phyloP scores from a whole-genome alignment of 441 rosid species.

The Metrosideros polymorpha region DNA sequence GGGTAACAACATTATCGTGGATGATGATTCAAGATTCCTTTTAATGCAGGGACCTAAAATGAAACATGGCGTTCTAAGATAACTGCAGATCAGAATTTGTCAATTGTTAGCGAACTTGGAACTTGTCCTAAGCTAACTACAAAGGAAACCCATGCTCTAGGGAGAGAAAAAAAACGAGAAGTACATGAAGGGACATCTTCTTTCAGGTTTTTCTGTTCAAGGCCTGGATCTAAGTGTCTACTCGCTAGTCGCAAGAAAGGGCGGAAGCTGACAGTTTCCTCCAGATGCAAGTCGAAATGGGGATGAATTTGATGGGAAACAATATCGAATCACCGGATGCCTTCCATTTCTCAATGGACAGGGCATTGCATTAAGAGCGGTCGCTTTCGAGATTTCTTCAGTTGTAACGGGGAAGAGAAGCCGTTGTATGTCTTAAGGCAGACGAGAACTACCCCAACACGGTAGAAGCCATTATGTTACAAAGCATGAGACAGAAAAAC shows the following conservation, averaged over 20 bases:
- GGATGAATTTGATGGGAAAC: neutral
- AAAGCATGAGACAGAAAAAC: neutral
- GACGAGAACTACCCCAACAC: neutral
- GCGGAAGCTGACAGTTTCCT: neutral
- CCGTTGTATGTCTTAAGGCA: neutral
- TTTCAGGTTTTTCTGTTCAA: neutral
- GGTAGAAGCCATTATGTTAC: neutral
- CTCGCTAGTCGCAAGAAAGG: neutral
- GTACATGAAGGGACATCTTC: neutral
- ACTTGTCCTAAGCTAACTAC: neutral
- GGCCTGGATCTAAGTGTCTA: neutral
- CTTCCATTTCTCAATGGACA: neutral
- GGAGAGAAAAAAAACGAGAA: neutral
- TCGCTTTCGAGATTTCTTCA: neutral
- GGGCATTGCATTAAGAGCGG: neutral
- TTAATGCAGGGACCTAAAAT: too few relatives aligned
- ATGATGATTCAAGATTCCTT: neutral
- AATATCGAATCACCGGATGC: neutral
- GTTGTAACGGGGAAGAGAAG: neutral
- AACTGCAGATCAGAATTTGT: too few relatives aligned
- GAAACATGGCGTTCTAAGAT: too few relatives aligned
- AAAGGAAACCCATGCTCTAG: neutral
- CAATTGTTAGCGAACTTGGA: neutral
- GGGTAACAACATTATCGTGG: neutral
- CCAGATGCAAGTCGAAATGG: neutral